A percentile compares a stretch with the other conserved stretches of the same genome.
Conservation (phyloP, 2,329 filamentous ascomycete species). For the Nannizziopsis arthrosporioides region DNA sequence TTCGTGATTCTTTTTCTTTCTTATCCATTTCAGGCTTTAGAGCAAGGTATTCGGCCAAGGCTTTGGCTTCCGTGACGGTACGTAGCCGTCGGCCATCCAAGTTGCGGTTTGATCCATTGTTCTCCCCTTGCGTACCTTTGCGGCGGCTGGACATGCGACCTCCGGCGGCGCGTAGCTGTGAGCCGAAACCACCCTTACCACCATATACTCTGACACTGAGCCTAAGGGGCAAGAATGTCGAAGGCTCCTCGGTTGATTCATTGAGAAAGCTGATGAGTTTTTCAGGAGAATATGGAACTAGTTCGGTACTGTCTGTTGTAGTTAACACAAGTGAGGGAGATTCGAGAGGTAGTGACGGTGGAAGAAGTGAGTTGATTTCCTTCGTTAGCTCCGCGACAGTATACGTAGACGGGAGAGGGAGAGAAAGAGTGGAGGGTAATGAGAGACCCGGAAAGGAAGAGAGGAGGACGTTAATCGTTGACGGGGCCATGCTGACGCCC, state of each 20-base stretch:
- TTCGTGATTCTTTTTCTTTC: slow-evolving; percentile 77
- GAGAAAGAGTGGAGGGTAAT: slow-evolving; percentile 66
- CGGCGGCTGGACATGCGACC: slow-evolving; percentile 97
- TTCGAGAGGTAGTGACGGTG: slow-evolving; percentile 48
- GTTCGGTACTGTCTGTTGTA: slow-evolving; percentile 63
- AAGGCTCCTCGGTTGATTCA: slow-evolving; percentile 24
- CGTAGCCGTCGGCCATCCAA: slow-evolving; percentile 80
- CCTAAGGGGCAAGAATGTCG: slow-evolving; percentile 70
- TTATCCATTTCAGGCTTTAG: slow-evolving; percentile 96
- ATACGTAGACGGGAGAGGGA: slow-evolving; percentile 57
- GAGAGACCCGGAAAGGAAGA: slow-evolving; percentile 73
- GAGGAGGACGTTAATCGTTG: slow-evolving; percentile 66
- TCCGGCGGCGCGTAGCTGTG: slow-evolving; percentile 87
- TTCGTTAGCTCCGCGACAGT: slow-evolving; percentile 56
- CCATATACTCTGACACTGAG: slow-evolving; percentile 69
- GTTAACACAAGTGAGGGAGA: slow-evolving; percentile 58
- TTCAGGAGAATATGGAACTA: slow-evolving; percentile 44
- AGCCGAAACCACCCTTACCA: slow-evolving; percentile 96
- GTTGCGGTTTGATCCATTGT: slow-evolving; percentile 84
- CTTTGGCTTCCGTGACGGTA: slow-evolving; percentile 90
- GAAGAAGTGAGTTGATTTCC: slow-evolving; percentile 44
- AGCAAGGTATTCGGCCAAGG: slow-evolving; percentile 83
- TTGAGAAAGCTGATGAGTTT: slow-evolving; percentile 52
- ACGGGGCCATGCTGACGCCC: slow-evolving; percentile 10
- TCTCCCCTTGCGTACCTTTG: slow-evolving; percentile 69